Percentiles rank a stretch among this genome's conserved stretches.
Evolutionary conservation across 495 filamentous ascomycete genomes (phyloP).

Genomic region (Penicillium herquei): DNA sequence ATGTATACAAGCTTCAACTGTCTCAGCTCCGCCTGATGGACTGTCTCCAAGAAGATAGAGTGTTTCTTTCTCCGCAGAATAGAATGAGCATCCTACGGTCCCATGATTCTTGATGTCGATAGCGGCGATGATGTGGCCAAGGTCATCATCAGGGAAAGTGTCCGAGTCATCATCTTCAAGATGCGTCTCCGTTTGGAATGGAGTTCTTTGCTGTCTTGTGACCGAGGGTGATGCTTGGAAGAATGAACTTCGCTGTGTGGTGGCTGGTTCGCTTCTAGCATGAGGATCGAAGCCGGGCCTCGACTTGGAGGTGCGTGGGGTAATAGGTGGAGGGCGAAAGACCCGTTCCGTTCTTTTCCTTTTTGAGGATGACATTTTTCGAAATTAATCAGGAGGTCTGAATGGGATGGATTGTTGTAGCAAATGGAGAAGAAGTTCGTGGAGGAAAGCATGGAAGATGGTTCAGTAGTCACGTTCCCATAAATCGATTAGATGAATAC

Average conservation of each 20-base stretch:
- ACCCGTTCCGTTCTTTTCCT: conserved; percentile 19
- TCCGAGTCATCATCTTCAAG: conserved; percentile 4
- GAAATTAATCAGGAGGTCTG: neutral
- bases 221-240: conserved; percentile 5
- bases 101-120: conserved; percentile 71
- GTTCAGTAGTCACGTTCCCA: too few relatives aligned
- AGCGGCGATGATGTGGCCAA: conserved; percentile 80
- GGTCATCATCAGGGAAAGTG: conserved; percentile 47
- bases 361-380: conserved; percentile 22
- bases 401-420: too few relatives aligned
- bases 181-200: conserved; percentile 8
- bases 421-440: too few relatives aligned
- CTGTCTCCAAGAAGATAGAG: conserved; percentile 81
- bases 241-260: neutral
- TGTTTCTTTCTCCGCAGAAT: conserved; percentile 68
- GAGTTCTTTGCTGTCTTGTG: conserved; percentile 10
- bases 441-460: too few relatives aligned
- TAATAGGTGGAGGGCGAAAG: conserved; percentile 9
- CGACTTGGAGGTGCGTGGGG: conserved; percentile 14
- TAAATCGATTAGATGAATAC: too few relatives aligned
- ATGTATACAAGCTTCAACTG: conserved; percentile 63
- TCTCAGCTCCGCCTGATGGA: conserved; percentile 65
- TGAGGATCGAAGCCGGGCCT: conserved; percentile 2
- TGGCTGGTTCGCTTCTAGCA: conserved; percentile 6
- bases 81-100: conserved; percentile 85